Evolutionary conservation across 306 rosid genomes (phyloP).

Genomic region (Rosa persica): DNA sequence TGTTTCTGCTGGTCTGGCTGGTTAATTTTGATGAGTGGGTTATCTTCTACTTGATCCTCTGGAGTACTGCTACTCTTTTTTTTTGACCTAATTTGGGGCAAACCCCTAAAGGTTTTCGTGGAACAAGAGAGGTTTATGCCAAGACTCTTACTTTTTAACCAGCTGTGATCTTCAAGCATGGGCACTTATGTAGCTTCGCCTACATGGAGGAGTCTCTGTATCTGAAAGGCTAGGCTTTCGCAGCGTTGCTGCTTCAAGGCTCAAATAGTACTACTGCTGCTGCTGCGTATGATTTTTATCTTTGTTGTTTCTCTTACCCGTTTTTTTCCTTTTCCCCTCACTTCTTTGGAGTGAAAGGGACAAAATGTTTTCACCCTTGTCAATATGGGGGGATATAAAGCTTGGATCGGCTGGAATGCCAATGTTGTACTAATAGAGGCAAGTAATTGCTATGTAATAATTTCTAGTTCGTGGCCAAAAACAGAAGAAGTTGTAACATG

Average conservation of each 20-base stretch:
- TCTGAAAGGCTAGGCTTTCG: conserved; percentile 20
- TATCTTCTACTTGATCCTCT: conserved; percentile 26
- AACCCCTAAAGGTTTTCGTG: conserved; percentile 42
- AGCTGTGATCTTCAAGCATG: conserved; percentile 24
- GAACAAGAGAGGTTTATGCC: conserved; percentile 40
- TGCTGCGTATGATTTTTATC: conserved; percentile 40
- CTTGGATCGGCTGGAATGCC: background rate
- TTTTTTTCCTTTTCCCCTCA: conserved; percentile 48
- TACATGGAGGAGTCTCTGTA: conserved; percentile 26
- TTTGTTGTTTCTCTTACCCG: conserved; percentile 34
- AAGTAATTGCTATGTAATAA: conserved; percentile 16
- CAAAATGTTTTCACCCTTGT: conserved; percentile 37
- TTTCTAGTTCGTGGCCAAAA: background rate
- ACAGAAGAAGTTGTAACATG: background rate
- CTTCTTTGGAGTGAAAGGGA: conserved; percentile 39
- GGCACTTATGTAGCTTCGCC: conserved; percentile 29
- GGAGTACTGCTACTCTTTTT: conserved; percentile 18
- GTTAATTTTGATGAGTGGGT: conserved; percentile 29
- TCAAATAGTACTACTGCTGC: conserved; percentile 34
- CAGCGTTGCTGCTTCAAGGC: conserved; percentile 27
- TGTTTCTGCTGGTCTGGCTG: conserved; percentile 29
- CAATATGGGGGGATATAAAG: conserved; percentile 22
- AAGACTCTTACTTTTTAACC: conserved; percentile 38
- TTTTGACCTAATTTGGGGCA: conserved; percentile 45
- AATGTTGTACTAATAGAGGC: background rate